Conservation (phyloP, 305 asterid species). For the Galium porrigens region DNA sequence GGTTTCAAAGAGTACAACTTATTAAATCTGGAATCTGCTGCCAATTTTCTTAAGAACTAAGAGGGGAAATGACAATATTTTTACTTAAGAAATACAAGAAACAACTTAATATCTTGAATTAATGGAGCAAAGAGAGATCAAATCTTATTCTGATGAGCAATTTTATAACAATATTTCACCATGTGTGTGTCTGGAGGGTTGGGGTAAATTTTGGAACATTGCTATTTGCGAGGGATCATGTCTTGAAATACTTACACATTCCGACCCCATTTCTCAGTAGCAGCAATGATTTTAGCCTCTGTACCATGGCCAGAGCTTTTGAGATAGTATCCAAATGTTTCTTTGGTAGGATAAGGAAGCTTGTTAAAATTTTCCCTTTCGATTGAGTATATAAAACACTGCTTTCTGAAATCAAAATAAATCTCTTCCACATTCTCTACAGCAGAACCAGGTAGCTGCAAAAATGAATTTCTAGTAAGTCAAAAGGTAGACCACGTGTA, state of each 20-base stretch:
- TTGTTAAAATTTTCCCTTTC: constrained; percentile 61
- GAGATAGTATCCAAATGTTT: constrained; percentile 68
- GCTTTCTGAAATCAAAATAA: constrained; percentile 90
- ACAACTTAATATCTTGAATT: not conserved
- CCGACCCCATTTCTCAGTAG: constrained; percentile 95
- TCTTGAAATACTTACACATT: constrained; percentile 54
- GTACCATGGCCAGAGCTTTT: constrained; percentile 85
- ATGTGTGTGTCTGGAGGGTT: too few species aligned
- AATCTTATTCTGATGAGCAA: not conserved
- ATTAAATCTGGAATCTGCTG: not conserved
- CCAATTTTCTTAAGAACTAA: not conserved
- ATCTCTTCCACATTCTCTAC: constrained; percentile 53
- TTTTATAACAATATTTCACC: too few species aligned
- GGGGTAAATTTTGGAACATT: not conserved
- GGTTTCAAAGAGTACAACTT: not conserved
- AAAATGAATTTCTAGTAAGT: not conserved
- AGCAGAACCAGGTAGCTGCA: constrained; percentile 30
- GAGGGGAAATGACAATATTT: not conserved
- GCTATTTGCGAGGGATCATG: constrained; percentile 6
- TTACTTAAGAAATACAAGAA: too few species aligned
- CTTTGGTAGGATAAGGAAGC: constrained; percentile 88
- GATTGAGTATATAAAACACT: constrained; percentile 60
- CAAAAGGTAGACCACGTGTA: not conserved
- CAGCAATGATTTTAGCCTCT: constrained; percentile 62
- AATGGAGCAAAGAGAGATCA: not conserved